Evolutionary conservation across 164 flowering plant genomes (phyloP).

Genomic region (Kalanchoe fedtschenkoi): DNA sequence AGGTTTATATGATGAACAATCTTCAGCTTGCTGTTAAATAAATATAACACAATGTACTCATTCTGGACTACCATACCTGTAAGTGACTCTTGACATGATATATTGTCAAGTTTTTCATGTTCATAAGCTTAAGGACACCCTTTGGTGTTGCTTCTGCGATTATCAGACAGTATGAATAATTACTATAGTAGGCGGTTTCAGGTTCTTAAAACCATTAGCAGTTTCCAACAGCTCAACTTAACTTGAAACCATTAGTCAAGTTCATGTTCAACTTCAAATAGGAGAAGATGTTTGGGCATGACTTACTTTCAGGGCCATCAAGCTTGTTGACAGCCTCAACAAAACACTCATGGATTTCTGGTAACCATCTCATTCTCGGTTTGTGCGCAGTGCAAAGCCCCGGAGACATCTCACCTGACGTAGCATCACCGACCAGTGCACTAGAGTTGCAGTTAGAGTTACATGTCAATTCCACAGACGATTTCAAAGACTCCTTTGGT

Average conservation of each 20-base stretch:
- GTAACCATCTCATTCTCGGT: constrained; percentile 52
- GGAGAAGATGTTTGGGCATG: neutral
- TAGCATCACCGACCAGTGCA: constrained; percentile 18
- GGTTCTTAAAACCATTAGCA: neutral
- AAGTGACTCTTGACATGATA: constrained; percentile 66
- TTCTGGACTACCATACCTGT: constrained; percentile 28
- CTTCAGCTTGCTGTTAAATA: neutral
- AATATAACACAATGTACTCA: neutral
- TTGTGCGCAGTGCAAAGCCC: constrained; percentile 27
- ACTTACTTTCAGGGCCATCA: constrained; percentile 53
- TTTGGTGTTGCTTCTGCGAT: constrained; percentile 64
- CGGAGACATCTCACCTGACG: constrained; percentile 25
- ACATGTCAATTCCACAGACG: constrained; percentile 12
- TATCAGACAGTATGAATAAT: neutral
- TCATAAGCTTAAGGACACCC: constrained; percentile 53
- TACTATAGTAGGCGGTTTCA: neutral
- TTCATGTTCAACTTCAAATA: neutral
- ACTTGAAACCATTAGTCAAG: neutral
- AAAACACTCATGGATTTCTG: constrained; percentile 44
- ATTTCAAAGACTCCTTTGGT: constrained; percentile 20
- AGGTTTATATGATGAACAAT: neutral
- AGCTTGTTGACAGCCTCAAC: constrained; percentile 39
- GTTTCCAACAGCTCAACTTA: neutral
- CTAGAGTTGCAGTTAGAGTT: constrained; percentile 11
- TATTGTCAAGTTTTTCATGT: constrained; percentile 51